Percentiles rank a stretch among this genome's conserved stretches.
Conservation (phyloP, 2,329 filamentous ascomycete genomes). For the Penicillium olsonii region DNA sequence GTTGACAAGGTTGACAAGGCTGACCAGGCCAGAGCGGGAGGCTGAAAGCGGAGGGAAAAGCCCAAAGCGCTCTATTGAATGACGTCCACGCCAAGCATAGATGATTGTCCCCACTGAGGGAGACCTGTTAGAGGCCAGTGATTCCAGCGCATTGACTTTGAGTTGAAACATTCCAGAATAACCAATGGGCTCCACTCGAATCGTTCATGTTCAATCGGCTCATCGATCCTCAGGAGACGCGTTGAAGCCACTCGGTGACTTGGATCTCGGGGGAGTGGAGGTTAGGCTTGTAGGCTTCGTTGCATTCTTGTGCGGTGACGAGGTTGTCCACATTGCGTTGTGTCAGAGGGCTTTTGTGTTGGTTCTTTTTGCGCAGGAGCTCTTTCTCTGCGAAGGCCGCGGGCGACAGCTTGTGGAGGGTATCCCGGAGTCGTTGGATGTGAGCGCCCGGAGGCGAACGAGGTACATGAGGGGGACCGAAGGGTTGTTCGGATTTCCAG, state of each 20-base stretch:
- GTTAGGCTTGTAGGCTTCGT: slow-evolving; percentile 61
- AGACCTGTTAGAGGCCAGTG: background rate
- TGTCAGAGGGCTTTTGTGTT: slow-evolving; percentile 37
- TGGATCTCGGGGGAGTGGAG: slow-evolving; percentile 62
- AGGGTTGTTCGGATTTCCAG: slow-evolving; percentile 35
- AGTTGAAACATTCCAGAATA: slow-evolving; percentile 25
- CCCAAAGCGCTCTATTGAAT: slow-evolving; percentile 6
- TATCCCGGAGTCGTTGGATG: slow-evolving; percentile 38
- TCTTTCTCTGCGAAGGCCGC: slow-evolving; percentile 37
- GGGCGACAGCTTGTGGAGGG: slow-evolving; percentile 36
- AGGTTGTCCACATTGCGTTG: slow-evolving; percentile 40
- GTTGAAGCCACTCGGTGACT: slow-evolving; percentile 74
- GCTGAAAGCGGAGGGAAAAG: background rate
- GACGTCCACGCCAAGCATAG: slow-evolving; percentile 28
- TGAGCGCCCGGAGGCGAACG: slow-evolving; percentile 30
- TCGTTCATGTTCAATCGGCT: background rate
- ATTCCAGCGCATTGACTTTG: slow-evolving; percentile 8
- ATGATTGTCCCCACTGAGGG: background rate
- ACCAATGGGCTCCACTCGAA: background rate
- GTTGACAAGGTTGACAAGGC: background rate
- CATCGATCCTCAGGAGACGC: slow-evolving; percentile 62
- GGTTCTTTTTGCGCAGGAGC: slow-evolving; percentile 38
- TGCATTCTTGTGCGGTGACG: slow-evolving; percentile 34
- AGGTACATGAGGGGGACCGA: slow-evolving; percentile 32
- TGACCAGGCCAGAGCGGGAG: background rate